phyloP scores from a whole-genome alignment of 2,329 filamentous ascomycete genomes.

The Podosphaera leucotricha region DNA sequence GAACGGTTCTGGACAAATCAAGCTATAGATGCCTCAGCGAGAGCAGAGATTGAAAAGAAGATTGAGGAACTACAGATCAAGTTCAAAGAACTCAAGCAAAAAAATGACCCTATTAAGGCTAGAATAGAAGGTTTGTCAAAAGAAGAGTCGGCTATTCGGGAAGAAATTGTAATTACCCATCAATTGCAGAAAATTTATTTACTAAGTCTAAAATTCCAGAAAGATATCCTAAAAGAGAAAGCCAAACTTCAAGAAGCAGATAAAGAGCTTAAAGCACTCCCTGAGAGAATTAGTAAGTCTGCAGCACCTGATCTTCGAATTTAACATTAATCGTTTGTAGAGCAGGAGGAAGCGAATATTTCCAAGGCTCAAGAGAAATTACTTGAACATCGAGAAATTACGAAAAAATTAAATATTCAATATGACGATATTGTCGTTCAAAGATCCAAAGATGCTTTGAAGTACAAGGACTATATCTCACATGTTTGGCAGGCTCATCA shows the following conservation, averaged over 20 bases:
- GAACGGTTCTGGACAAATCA: conserved; percentile 57
- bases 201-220: conserved; percentile 16
- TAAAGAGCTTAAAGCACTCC: conserved; percentile 41
- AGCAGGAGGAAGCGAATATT: conserved; percentile 16
- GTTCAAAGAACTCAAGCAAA: conserved; percentile 9
- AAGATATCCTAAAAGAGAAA: conserved; percentile 36
- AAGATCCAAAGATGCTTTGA: conserved; percentile 29
- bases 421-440: conserved; percentile 30
- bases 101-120: conserved; percentile 2
- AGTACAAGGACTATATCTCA: conserved; percentile 35
- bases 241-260: conserved; percentile 39
- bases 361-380: conserved; percentile 16
- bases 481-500: conserved; percentile 36
- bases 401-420: conserved; percentile 27
- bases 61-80: conserved; percentile 16
- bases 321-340: conserved; percentile 13
- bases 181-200: neutral
- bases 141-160: conserved; percentile 10
- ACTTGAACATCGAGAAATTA: conserved; percentile 18
- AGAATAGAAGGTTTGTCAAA: conserved; percentile 17
- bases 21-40: conserved; percentile 44
- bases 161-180: conserved; percentile 20
- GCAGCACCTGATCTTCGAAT: neutral
- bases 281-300: conserved; percentile 42
- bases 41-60: conserved; percentile 32